Base-by-base conservation (phyloP, 2,329 filamentous ascomycete genomes). In the Lecanoromycetidae sp. region DNA sequence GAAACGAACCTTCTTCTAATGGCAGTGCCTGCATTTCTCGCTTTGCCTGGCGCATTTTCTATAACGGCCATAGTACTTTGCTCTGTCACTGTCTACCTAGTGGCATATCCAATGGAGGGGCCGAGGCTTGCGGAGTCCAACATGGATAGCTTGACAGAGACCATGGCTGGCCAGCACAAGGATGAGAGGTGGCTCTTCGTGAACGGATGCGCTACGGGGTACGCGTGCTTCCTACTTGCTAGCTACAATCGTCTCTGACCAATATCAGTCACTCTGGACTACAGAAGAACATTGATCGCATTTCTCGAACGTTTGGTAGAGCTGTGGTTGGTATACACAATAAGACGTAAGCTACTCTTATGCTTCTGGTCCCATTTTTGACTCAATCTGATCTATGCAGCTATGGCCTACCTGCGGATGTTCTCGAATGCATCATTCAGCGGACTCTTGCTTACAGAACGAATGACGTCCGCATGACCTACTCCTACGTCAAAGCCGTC, bases 151-250 rank as follows among this genome's bases (percentile, higher is more conserved):
- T 65, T 73, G 45, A 77, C 74, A 52, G 70, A 77, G 1, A 61
- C 68, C 13, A 62, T 63, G 1, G 60, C 63, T 15, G 67, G 69
- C 0, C 69, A 58, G n/a, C 62, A 67, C 59, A 66, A 68, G 9
- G 69, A 77, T 44, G 84, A 88, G 63, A 74, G 80, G 57, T 90
- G 84, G 84, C 71, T 88, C n/a, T 88, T 84, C 58, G 62, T 88
- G 43, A 88, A 88, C 57, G 84, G 84, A 57, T 60, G 43, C 56
- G 58, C 57, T 60, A 56, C 53, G 56, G 47, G 30, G 43, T 45
- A 34, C 34, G 44, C 27, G 15, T n/a, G 3, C 1, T 6, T n/a
- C 35, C 8, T 4, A 23, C 10, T 27, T 12, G 5, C 15, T 13
- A 9, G 13, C 17, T 6, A 13, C 12, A 3, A 25, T n/a, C 7